These are phyloP conservation scores for Pharus latifolius DNA, from an alignment of 176 grass and related monocot genomes.

Conservation along the genomic window DNA sequence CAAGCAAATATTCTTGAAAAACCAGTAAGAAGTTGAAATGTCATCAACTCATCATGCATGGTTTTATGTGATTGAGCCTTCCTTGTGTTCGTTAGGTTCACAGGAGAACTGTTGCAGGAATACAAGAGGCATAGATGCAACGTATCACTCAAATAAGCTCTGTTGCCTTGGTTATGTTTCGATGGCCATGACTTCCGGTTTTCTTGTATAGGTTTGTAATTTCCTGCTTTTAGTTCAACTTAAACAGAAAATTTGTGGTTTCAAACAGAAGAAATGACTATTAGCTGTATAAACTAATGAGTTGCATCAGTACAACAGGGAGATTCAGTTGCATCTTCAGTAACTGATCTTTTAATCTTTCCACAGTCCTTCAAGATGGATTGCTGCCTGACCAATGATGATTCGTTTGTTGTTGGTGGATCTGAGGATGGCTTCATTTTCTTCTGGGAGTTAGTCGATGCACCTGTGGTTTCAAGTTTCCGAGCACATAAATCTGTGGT, in stretches of 20 bases:
- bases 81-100: constrained; percentile 39
- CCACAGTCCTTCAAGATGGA: constrained; percentile 88
- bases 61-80: background rate
- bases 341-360: background rate
- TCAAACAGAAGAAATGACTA: background rate
- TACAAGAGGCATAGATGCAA: constrained; percentile 92
- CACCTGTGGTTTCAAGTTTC: constrained; percentile 66
- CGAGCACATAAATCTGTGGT: constrained; percentile 92
- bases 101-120: constrained; percentile 84
- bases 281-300: background rate
- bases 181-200: background rate
- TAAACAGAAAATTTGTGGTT: background rate
- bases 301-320: background rate
- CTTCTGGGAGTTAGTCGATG: constrained; percentile 94
- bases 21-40: background rate
- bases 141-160: constrained; percentile 22
- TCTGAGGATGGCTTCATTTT: constrained; percentile 82
- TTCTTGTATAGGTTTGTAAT: background rate
- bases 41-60: background rate
- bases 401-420: constrained; percentile 79
- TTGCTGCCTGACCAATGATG: constrained; percentile 87
- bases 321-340: background rate
- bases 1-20: constrained; percentile 40
- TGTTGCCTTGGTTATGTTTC: background rate
- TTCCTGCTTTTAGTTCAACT: background rate